Evolutionary conservation across 805 yeast genomes (phyloP), one percentile per base, ranked within the genome.

Genomic region (Candida stauntonica): DNA sequence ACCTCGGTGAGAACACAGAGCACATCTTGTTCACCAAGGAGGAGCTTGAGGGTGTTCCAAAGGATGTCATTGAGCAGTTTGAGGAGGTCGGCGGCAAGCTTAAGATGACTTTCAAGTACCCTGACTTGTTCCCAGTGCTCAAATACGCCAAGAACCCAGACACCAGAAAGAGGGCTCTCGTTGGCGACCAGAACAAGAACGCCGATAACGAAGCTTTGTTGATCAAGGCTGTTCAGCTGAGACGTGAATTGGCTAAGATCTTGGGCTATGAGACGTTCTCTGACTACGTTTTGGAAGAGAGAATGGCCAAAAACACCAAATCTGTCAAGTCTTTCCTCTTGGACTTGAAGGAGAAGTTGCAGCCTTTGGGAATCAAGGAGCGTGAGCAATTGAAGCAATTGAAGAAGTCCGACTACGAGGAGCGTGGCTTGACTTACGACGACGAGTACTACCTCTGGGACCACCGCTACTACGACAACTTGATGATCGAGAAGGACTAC

Each of bases 101-200:
- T 48, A 81, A 81, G 54, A 81, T 86, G 68, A 81, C 93, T 3
- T 84, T 75, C 66, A 85, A 86, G 59, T 83, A 82, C 52, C 93
- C 95, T 1, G 95, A 86, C 55, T 60, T 81, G 33, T 65, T 81
- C 45, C 94, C 94, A 2, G 81, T 82, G n/a, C 60, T 84, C 59
- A 82, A 83, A 57, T 78, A 78, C 58, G 89, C 94, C 30, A 67
- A 70, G 39, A 63, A 62, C 46, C 70, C 78, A 30, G 73, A 72
- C 16, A 83, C 93, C 3, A 75, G 95, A 63, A 78, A 75, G 53
- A 54, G 60, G 11, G 86, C 87, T 2, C 81, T 69, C 49, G 52
- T 73, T 31, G 87, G 81, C 20, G 81, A 80, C 58, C 86, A 81
- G 58, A 75, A 77, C 57, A 81, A 83, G 52, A 76, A 72, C 31